Evolutionary conservation across 805 yeast species (phyloP).

Genomic region (Wickerhamiella azyma): DNA sequence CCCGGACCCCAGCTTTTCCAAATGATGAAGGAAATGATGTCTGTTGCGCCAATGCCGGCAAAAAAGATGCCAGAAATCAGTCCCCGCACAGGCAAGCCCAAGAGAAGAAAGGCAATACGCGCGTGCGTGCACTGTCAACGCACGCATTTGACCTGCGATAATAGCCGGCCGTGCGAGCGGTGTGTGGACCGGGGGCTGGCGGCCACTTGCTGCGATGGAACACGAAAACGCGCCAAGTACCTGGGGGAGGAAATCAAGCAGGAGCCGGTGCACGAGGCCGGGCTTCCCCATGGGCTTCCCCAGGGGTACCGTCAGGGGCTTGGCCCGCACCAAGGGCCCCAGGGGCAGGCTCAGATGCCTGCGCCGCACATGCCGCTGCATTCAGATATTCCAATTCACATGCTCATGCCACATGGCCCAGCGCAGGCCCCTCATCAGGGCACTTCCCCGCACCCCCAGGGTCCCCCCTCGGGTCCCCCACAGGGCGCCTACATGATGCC

Average conservation of each 20-base stretch:
- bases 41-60: background rate
- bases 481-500: background rate
- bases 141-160: constrained; percentile 87
- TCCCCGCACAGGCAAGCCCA: constrained; percentile 27
- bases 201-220: constrained; percentile 74
- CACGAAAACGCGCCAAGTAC: constrained; percentile 75
- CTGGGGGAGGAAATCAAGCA: constrained; percentile 36
- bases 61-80: constrained; percentile 5
- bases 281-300: no score
- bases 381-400: no score
- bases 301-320: no score
- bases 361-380: no score
- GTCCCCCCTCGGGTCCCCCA: no score
- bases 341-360: no score
- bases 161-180: constrained; percentile 65
- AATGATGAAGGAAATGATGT: background rate
- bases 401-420: no score
- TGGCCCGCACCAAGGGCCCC: no score
- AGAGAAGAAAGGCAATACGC: constrained; percentile 56
- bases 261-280: background rate
- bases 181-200: constrained; percentile 59
- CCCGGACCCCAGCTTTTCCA: background rate
- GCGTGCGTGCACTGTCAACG: constrained; percentile 88
- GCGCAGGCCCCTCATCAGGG: no score
- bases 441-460: no score